Evolutionary conservation across 139 green algal genomes (phyloP), one percentile per base, ranked within the genome.

Genomic region (Microglena sp.): DNA sequence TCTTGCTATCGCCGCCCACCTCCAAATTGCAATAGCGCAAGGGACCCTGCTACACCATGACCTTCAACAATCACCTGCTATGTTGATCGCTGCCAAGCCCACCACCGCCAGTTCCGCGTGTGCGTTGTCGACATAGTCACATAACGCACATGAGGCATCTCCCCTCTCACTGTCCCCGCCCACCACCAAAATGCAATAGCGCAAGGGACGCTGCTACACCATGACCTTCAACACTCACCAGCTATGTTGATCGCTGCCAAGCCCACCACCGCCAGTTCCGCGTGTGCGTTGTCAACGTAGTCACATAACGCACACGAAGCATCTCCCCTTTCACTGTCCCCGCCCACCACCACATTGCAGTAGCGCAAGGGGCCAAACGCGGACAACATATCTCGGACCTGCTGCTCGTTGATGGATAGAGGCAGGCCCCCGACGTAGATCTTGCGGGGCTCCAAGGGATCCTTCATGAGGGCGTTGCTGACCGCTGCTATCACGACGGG

Each of bases 361-460:
- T 73, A 64, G 54, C 71, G 71, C 0, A 83, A 57, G 18, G 44
- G n/a, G 8, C 77, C 77, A 69, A 83, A 83, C 1, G 69, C 65
- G 45, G 70, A 46, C 33, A 80, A 55, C 58, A 81, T 61, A 45
- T 73, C 56, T 43, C 56, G 56, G 18, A 63, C 28, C 73, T 83
- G 77, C 11, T 83, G 73, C 55, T 83, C 77, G 1, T 36, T 50
- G n/a, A 83, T 61, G 35, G 61, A 63, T 21, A 28, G 55, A 6
- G 77, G 77, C 57, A 83, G 62, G 43, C 77, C 77, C 11, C 34
- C 64, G 11, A 83, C 62, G 33, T 71, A 76, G 22, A 83, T 62
- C 64, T 79, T 76, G 29, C 76, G 64, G 33, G 77, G 72, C 0
- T 62, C 69, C n/a, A n/a, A n/a, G n/a, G n/a, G n/a, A 32, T 84